Evolutionary conservation across 192 early-diverging fungal genomes (phyloP).

Genomic region (Entophlyctis luteolus): DNA sequence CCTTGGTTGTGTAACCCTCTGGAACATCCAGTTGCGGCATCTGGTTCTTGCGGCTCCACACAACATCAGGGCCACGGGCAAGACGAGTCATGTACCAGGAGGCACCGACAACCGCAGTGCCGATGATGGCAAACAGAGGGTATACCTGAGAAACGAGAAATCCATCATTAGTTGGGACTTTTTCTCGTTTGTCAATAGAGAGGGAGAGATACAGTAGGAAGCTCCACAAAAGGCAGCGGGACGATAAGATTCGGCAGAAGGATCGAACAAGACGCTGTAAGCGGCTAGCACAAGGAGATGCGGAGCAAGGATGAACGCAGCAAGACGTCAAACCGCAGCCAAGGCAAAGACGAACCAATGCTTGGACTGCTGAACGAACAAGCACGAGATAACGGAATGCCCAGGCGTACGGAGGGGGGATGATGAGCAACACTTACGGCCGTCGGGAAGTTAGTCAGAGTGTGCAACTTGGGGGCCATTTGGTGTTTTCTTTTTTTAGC

Average conservation of each 20-base stretch:
- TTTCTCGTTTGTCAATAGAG: too few relatives aligned
- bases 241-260: too few relatives aligned
- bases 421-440: background rate
- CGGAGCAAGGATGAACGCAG: too few relatives aligned
- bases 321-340: too few relatives aligned
- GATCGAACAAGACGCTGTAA: too few relatives aligned
- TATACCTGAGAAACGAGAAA: background rate
- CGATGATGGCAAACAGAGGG: slow-evolving; percentile 29
- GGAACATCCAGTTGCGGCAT: slow-evolving; percentile 17
- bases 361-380: too few relatives aligned
- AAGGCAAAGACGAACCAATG: too few relatives aligned
- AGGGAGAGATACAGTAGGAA: too few relatives aligned
- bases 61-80: slow-evolving; percentile 27
- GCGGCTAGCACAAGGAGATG: too few relatives aligned
- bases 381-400: too few relatives aligned
- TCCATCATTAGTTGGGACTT: background rate
- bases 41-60: slow-evolving; percentile 29
- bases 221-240: too few relatives aligned
- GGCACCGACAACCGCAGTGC: slow-evolving; percentile 22
- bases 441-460: background rate
- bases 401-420: background rate
- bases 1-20: slow-evolving; percentile 9
- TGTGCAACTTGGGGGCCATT: background rate
- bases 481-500: background rate
- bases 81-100: slow-evolving; percentile 27